Conservation (phyloP, 345 rosid species). For the Linum trigynum region DNA sequence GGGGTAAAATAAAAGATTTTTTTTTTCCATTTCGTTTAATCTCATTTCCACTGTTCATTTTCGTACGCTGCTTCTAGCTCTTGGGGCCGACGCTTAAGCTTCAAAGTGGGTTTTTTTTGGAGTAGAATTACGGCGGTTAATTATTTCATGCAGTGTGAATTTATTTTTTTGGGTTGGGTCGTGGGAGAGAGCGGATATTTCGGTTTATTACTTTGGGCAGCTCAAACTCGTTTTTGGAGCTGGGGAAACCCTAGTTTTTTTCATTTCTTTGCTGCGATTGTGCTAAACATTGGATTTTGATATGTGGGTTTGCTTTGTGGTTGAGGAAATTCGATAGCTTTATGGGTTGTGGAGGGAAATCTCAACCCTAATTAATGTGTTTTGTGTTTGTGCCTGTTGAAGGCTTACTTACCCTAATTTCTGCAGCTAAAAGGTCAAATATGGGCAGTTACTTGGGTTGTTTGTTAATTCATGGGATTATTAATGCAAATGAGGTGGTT, state of each 20-base stretch:
- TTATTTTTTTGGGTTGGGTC: neutral
- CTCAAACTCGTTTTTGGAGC: neutral
- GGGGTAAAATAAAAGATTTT: no score
- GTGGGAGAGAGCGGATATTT: neutral
- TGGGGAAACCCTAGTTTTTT: neutral
- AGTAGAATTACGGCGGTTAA: no score
- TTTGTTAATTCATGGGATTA: neutral
- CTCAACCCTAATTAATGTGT: slow-evolving; percentile 36
- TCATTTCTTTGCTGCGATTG: neutral
- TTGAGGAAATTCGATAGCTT: neutral
- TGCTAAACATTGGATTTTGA: neutral
- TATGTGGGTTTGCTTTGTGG: neutral
- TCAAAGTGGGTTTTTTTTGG: no score
- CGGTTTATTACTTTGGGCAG: neutral
- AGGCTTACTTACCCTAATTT: neutral
- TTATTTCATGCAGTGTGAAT: no score
- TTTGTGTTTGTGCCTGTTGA: slow-evolving; percentile 11
- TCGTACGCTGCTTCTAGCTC: no score
- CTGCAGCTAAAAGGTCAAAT: no score
- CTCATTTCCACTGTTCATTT: no score
- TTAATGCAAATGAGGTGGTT: neutral
- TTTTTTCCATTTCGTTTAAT: no score
- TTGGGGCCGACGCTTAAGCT: no score
- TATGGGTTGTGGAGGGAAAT: neutral
- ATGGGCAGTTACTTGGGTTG: neutral